Base-by-base conservation (phyloP, 306 rosid species). In the Bauhinia variegata region DNA sequence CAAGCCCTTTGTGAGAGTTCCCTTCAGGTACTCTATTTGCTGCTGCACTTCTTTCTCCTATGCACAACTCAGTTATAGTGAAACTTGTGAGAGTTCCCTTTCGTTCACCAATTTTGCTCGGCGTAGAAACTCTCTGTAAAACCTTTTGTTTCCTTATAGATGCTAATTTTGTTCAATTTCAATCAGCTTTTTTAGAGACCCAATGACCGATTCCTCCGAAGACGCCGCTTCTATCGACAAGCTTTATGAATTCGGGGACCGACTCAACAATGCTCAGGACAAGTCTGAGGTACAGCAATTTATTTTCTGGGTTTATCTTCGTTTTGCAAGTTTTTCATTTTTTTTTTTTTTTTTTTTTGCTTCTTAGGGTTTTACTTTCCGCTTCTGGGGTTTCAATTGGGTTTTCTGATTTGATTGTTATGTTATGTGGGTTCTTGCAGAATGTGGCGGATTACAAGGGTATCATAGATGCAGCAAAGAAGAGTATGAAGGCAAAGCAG, bases 401-500 rank as follows among this genome's bases (percentile, higher is more conserved):
- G 7, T 39, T 74, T 53, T 46, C 36, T 74, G 84, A 9, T 80
- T 81, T 6, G n/a, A 58, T 54, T 44, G 7, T 55, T 37, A 11
- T 44, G 7, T 55, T 37, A 11, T 63, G 7, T 34, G 1, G 54
- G 47, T 52, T 60, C 23, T 16, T 64, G 53, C 82, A 93, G 99
- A 79, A 88, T 68, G 83, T 88, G 49, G 76, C 63, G 62, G 96
- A 90, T 71, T 93, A 90, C 57, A 82, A 88, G 80, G 96, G 95
- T 46, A 93, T 93, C 38, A 93, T 93, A 31, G 93, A 78, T 82
- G 89, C 90, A 0, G 96, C 97, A 0, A 93, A 80, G 77, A 85
- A 85, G 10, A 93, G 95, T 74, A 85, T 86, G 9, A 90, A 93
- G 83, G 95, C 99, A 36, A 93, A 93, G 83, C 99, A 93, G 63